A percentile compares a stretch with the other conserved stretches of the same genome.
phyloP scores from a whole-genome alignment of 1,284 basidiomycete genomes.

The Cutaneotrichosporon sp. region DNA sequence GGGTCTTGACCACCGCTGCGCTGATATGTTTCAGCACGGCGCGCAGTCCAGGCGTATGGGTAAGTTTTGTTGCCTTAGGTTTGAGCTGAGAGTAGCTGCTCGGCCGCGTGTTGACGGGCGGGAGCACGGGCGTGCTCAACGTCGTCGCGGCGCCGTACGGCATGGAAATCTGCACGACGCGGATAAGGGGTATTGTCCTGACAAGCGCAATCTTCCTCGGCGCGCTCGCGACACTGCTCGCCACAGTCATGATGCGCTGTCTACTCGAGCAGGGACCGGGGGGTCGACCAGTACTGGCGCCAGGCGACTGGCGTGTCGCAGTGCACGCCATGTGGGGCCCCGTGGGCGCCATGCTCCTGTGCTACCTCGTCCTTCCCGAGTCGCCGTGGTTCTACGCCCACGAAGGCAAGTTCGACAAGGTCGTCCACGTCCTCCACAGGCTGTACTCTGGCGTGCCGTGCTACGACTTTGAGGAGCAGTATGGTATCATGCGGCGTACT shows the following conservation, averaged over 20 bases:
- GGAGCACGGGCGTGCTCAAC: conserved; percentile 3
- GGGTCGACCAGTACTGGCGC: background rate
- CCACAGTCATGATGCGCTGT: conserved; percentile 12
- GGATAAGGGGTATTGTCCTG: conserved; percentile 12
- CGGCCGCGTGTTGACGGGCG: background rate
- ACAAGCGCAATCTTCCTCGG: conserved; percentile 8
- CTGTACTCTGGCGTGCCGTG: conserved; percentile 26
- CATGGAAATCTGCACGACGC: conserved; percentile 13
- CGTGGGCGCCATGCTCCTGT: conserved; percentile 10
- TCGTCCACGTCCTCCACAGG: conserved; percentile 13
- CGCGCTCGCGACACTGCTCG: background rate
- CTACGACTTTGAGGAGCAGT: conserved; percentile 33
- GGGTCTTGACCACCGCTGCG: background rate
- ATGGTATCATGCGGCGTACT: conserved; percentile 20
- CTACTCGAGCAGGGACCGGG: background rate
- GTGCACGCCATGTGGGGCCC: conserved; percentile 16
- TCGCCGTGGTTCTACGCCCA: conserved; percentile 20
- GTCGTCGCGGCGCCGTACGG: conserved; percentile 17
- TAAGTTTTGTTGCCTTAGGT: background rate
- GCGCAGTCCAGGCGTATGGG: conserved; percentile 1
- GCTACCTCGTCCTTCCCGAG: conserved; percentile 13
- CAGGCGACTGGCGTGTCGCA: conserved; percentile 12
- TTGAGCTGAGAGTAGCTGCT: background rate
- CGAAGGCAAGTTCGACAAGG: conserved; percentile 17
- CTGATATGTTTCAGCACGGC: conserved; percentile 4